phyloP scores from a whole-genome alignment of 106 monocot genomes.

The Gastrodia elata region DNA sequence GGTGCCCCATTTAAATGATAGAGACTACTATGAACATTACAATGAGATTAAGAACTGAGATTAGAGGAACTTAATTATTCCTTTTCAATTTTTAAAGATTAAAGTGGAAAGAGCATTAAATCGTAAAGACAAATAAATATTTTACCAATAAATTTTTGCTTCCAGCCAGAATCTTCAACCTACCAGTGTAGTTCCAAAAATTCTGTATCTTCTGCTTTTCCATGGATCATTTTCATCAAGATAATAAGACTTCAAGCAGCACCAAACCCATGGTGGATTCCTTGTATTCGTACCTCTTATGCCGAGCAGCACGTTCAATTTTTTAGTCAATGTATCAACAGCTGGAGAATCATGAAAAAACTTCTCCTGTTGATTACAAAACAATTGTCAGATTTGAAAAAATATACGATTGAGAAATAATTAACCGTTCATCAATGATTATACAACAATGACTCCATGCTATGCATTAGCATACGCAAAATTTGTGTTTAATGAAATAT shows the following conservation, averaged over 20 bases:
- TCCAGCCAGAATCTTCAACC: background rate
- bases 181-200: constrained; percentile 33
- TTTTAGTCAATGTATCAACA: constrained; percentile 13
- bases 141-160: background rate
- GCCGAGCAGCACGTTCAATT: constrained; percentile 51
- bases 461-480: background rate
- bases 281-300: constrained; percentile 11
- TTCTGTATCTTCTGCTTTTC: constrained; percentile 36
- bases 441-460: background rate
- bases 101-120: too few relatives aligned
- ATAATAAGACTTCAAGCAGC: constrained; percentile 56
- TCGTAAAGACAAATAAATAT: too few relatives aligned
- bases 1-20: too few relatives aligned
- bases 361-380: constrained; percentile 19
- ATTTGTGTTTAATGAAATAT: too few relatives aligned
- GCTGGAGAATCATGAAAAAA: constrained; percentile 42
- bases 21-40: too few relatives aligned
- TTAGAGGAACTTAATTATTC: too few relatives aligned
- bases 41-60: too few relatives aligned
- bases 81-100: too few relatives aligned
- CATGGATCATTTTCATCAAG: constrained; percentile 31
- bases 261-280: constrained; percentile 58
- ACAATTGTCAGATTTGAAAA: background rate
- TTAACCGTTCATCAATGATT: too few relatives aligned
- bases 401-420: background rate